These are phyloP conservation scores for Dipteronia dyeriana DNA, from an alignment of 345 rosid species.

Conservation along the genomic window DNA sequence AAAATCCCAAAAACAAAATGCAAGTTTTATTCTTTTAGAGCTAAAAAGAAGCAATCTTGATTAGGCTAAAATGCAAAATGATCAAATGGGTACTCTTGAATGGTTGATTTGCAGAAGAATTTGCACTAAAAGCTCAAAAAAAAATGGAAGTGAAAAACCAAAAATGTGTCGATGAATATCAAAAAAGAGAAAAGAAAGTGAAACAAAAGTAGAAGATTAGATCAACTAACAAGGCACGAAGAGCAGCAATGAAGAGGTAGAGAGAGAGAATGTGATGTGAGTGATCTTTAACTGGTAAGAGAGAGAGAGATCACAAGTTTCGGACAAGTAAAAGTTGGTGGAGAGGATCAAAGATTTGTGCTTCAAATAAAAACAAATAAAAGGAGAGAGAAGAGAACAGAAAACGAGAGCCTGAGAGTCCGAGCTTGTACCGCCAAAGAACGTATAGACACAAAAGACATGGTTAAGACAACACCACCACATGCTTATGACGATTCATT, in stretches of 20 bases:
- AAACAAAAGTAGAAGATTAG: conserved; percentile 1
- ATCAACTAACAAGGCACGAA: background rate
- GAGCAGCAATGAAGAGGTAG: background rate
- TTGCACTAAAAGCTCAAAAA: background rate
- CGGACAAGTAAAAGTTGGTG: background rate
- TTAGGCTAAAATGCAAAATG: background rate
- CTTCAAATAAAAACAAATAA: too few relatives aligned
- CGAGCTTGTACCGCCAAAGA: too few relatives aligned
- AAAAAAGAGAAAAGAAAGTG: background rate
- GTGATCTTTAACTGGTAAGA: background rate
- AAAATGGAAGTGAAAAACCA: background rate
- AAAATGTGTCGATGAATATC: background rate
- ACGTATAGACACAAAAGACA: too few relatives aligned
- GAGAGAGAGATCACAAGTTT: background rate
- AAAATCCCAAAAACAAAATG: background rate
- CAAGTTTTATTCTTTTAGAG: background rate
- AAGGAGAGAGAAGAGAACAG: too few relatives aligned
- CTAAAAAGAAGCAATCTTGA: background rate
- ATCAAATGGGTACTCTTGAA: background rate
- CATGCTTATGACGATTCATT: too few relatives aligned
- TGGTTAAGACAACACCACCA: too few relatives aligned
- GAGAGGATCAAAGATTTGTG: too few relatives aligned
- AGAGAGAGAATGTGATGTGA: background rate
- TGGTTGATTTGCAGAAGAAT: background rate
- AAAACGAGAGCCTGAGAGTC: too few relatives aligned